phyloP scores from a whole-genome alignment of 495 filamentous ascomycete species.

The Pyrenula aspistea region DNA sequence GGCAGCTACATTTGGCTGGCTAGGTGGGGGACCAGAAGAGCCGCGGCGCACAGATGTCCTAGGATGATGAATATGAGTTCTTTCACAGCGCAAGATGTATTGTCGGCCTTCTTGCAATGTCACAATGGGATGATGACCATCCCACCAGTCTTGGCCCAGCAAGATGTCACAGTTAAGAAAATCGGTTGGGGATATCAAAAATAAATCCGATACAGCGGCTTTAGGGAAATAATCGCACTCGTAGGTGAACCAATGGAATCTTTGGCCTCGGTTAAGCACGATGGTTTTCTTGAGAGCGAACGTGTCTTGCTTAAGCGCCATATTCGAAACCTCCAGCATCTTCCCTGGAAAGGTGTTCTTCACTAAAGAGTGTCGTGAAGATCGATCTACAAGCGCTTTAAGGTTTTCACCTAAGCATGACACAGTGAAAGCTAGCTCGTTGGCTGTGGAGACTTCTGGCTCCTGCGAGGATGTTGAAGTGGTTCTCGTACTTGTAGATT shows the following conservation, averaged over 20 bases:
- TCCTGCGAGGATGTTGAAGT: too few relatives aligned
- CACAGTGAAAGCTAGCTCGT: background rate
- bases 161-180: background rate
- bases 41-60: background rate
- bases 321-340: background rate
- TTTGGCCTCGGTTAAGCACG: background rate
- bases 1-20: background rate
- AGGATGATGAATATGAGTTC: background rate
- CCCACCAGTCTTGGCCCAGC: background rate
- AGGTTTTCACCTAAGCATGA: background rate
- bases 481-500: background rate
- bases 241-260: background rate
- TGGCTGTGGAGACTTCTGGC: background rate
- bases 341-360: background rate
- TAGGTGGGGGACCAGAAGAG: background rate
- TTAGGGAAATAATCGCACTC: background rate
- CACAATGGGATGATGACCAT: background rate
- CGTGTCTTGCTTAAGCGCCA: background rate
- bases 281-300: background rate
- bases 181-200: background rate
- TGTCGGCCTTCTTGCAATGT: background rate
- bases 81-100: background rate
- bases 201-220: background rate
- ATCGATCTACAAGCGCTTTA: background rate
- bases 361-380: background rate